Conservation (phyloP, 148 eudicot genomes). For the Camellia granthamiana region DNA sequence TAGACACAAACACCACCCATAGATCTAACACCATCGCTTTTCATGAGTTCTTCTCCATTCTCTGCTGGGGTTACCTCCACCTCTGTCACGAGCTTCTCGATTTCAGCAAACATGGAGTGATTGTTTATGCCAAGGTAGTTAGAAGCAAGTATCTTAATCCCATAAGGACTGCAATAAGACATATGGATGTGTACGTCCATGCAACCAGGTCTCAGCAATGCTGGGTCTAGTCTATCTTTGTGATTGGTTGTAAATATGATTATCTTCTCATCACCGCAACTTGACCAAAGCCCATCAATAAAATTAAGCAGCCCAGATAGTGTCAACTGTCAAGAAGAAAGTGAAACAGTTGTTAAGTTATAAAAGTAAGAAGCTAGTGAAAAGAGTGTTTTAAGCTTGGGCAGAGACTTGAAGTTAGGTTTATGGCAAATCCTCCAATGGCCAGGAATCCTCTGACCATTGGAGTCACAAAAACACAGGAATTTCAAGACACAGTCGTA, state of each 20-base stretch:
- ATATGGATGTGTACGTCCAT: neutral
- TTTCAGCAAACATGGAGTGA: neutral
- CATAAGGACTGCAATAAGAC: neutral
- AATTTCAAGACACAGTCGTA: no score
- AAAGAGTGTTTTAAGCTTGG: no score
- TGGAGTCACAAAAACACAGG: no score
- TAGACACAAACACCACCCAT: no score
- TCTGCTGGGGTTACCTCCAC: conserved; percentile 18
- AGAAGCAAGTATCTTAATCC: neutral
- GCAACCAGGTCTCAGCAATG: neutral
- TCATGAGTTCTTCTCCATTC: conserved; percentile 7
- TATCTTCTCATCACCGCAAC: no score
- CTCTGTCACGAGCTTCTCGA: conserved; percentile 1
- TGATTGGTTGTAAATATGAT: neutral
- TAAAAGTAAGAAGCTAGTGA: no score
- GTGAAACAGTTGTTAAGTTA: no score
- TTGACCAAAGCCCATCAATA: neutral
- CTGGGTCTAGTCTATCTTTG: neutral
- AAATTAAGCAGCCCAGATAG: neutral
- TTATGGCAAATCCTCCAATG: no score
- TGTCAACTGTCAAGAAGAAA: no score
- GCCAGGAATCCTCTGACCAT: no score
- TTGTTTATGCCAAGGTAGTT: neutral
- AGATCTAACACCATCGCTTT: neutral
- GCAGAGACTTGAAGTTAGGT: no score